Evolutionary conservation across 2,329 filamentous ascomycete genomes (phyloP).

Genomic region (Biscogniauxia mediterranea): DNA sequence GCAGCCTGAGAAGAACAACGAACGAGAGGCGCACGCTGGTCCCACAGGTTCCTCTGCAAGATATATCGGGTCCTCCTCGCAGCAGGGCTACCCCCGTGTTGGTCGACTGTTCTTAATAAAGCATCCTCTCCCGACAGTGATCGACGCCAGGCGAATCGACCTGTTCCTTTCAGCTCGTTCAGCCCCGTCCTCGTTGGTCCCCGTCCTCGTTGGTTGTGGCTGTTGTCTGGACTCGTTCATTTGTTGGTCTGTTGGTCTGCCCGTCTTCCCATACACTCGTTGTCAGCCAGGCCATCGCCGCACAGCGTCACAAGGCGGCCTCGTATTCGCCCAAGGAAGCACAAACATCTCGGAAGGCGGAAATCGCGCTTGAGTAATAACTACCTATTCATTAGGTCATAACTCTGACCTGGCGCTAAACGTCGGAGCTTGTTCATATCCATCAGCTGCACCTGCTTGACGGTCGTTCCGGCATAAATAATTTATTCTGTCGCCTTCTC

Average conservation of each 20-base stretch:
- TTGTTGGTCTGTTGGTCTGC: slow-evolving; percentile 4
- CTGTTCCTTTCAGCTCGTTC: slow-evolving; percentile 23
- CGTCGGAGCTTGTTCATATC: background rate
- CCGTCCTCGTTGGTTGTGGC: slow-evolving; percentile 14
- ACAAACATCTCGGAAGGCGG: background rate
- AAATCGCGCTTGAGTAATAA: background rate
- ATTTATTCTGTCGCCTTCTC: slow-evolving; percentile 2
- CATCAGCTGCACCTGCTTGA: background rate
- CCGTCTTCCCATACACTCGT: background rate
- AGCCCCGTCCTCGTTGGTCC: slow-evolving; percentile 23
- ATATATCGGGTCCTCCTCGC: slow-evolving; percentile 27
- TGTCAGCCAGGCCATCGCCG: slow-evolving; percentile 9
- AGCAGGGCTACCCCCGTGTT: slow-evolving; percentile 15
- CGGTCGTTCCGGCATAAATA: slow-evolving; percentile 1
- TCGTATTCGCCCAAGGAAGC: slow-evolving; percentile 18
- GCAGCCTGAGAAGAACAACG: slow-evolving; percentile 5
- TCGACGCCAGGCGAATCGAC: slow-evolving; percentile 23
- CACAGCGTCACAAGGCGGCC: slow-evolving; percentile 16
- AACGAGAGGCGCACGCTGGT: slow-evolving; percentile 13
- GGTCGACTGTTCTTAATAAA: slow-evolving; percentile 8
- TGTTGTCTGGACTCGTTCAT: slow-evolving; percentile 7
- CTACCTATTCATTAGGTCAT: background rate
- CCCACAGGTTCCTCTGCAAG: slow-evolving; percentile 16
- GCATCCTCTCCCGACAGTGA: slow-evolving; percentile 16
- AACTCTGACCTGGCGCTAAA: background rate